Percentiles rank a stretch among this genome's conserved stretches.
These are phyloP conservation scores for Medakamo hakoo DNA, from an alignment of 139 green algal genomes.

Conservation along the genomic window DNA sequence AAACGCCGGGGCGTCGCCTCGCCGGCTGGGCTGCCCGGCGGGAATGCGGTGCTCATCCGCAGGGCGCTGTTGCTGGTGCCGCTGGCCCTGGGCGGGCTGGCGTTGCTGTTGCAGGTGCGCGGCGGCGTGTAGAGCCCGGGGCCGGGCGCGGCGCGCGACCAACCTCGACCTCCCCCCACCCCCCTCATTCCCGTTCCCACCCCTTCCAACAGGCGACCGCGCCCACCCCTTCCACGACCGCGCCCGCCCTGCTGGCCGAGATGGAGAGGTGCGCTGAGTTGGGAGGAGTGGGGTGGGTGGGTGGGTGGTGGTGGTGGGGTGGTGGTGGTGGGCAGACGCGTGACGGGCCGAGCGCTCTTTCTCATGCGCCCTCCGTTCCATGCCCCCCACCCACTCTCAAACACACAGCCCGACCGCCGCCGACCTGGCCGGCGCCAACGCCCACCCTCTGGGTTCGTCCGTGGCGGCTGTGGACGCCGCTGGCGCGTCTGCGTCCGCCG, in stretches of 20 bases:
- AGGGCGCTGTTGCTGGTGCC: constrained; percentile 9
- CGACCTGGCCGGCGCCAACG: too few relatives aligned
- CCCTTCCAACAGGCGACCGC: constrained; percentile 3
- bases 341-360: too few relatives aligned
- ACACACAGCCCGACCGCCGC: too few relatives aligned
- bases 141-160: not conserved
- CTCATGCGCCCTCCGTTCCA: too few relatives aligned
- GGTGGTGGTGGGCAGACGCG: too few relatives aligned
- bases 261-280: constrained; percentile 7
- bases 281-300: not conserved
- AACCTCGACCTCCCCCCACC: not conserved
- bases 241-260: constrained; percentile 1
- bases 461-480: too few relatives aligned
- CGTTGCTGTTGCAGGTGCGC: constrained; percentile 20
- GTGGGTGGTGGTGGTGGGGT: too few relatives aligned
- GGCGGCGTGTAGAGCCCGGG: not conserved
- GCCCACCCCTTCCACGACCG: constrained; percentile 12
- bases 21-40: not conserved
- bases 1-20: not conserved
- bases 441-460: too few relatives aligned
- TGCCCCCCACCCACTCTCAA: too few relatives aligned
- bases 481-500: too few relatives aligned
- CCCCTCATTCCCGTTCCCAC: not conserved
- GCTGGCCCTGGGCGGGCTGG: constrained; percentile 20
- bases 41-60: not conserved